These are phyloP conservation scores for Penicillium sp. DNA, from an alignment of 2,329 filamentous ascomycete species.

Conservation along the genomic window DNA sequence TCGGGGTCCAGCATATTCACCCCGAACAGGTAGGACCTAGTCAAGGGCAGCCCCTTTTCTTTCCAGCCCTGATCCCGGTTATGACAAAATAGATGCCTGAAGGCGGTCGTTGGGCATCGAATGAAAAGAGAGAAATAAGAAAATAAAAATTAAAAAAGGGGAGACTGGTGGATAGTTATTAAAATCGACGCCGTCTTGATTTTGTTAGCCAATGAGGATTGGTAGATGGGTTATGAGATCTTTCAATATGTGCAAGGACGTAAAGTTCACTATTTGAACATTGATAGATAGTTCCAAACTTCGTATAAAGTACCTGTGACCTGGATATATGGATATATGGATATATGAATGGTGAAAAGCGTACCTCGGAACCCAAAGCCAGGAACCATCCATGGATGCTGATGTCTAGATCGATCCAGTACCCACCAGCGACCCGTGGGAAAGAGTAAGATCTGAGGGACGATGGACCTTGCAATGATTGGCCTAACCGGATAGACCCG, in stretches of 20 bases:
- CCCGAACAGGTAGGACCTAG: constrained; percentile 10
- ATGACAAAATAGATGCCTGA: background rate
- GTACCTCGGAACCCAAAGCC: constrained; percentile 1
- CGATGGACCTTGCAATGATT: constrained; percentile 16
- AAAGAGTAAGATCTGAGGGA: constrained; percentile 17
- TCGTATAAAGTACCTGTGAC: background rate
- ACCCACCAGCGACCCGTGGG: constrained; percentile 22
- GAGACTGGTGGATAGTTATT: constrained; percentile 14
- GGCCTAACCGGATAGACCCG: constrained; percentile 28
- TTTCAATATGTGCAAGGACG: constrained; percentile 17
- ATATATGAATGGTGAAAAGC: background rate
- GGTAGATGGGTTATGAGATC: constrained; percentile 8
- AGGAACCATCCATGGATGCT: background rate
- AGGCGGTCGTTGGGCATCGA: background rate
- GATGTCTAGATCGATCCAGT: constrained; percentile 22
- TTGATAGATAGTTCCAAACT: too few relatives aligned
- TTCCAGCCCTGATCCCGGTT: background rate
- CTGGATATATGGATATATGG: background rate
- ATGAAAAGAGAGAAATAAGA: background rate
- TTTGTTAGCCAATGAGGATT: constrained; percentile 10
- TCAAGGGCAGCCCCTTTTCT: constrained; percentile 7
- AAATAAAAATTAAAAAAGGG: constrained; percentile 8
- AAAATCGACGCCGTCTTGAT: constrained; percentile 20
- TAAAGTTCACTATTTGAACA: constrained; percentile 1
- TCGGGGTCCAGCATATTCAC: constrained; percentile 8